A percentile compares a stretch with the other conserved stretches of the same genome.
phyloP scores from a whole-genome alignment of 805 yeast species.

The Lachancea quebecensis region DNA sequence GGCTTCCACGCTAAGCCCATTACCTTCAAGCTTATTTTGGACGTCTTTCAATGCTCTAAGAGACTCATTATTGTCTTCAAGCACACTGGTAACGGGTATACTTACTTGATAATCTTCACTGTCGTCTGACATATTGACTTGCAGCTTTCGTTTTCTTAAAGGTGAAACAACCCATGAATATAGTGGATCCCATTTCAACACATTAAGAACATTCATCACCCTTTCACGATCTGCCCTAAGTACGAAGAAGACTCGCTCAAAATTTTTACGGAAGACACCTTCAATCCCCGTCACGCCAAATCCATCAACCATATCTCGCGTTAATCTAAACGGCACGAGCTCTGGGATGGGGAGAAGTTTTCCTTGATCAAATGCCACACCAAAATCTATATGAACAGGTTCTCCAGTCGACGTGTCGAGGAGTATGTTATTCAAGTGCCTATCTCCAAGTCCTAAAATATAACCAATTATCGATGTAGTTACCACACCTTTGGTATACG shows the following conservation, averaged over 20 bases:
- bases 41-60: slow-evolving; percentile 71
- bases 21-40: slow-evolving; percentile 55
- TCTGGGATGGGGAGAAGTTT: slow-evolving; percentile 80
- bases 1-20: slow-evolving; percentile 74
- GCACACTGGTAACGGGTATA: slow-evolving; percentile 4
- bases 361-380: slow-evolving; percentile 96
- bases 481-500: slow-evolving; percentile 74
- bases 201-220: slow-evolving; percentile 76
- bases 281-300: slow-evolving; percentile 81
- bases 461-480: slow-evolving; percentile 81
- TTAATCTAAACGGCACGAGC: slow-evolving; percentile 84
- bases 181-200: slow-evolving; percentile 84
- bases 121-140: slow-evolving; percentile 31
- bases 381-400: slow-evolving; percentile 92
- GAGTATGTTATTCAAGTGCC: slow-evolving; percentile 87
- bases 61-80: slow-evolving; percentile 56
- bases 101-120: slow-evolving; percentile 15
- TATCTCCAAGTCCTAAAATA: slow-evolving; percentile 86
- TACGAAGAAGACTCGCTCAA: slow-evolving; percentile 67
- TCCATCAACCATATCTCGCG: slow-evolving; percentile 88
- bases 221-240: slow-evolving; percentile 59
- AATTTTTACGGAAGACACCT: slow-evolving; percentile 67
- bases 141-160: slow-evolving; percentile 48
- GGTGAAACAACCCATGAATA: slow-evolving; percentile 90
- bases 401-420: slow-evolving; percentile 81